phyloP scores from a whole-genome alignment of 176 grass and related monocot species.

The Saccharum spontaneum region DNA sequence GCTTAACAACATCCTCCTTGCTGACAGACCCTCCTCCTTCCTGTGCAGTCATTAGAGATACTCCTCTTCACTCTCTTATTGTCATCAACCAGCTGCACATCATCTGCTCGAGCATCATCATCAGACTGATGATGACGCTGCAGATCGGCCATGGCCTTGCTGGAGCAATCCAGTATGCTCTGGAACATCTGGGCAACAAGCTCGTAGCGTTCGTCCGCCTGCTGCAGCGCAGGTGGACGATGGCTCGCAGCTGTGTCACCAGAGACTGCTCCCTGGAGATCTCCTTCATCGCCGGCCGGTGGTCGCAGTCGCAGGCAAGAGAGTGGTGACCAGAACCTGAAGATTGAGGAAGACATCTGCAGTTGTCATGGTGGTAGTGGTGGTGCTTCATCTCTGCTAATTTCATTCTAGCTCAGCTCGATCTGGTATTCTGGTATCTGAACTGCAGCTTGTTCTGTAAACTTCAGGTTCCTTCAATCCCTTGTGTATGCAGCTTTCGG shows the following conservation, averaged over 20 bases:
- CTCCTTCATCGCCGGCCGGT: conserved; percentile 35
- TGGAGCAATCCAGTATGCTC: conserved; percentile 38
- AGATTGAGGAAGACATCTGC: too few relatives aligned
- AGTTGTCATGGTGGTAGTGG: not conserved
- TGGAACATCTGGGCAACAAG: conserved; percentile 38
- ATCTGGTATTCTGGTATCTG: not conserved
- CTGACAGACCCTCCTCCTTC: not conserved
- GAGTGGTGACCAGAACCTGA: too few relatives aligned
- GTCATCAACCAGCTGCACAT: not conserved
- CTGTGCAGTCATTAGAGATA: not conserved
- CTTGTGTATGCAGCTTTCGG: not conserved
- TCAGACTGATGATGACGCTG: not conserved
- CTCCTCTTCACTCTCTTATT: conserved; percentile 22
- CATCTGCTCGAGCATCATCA: not conserved
- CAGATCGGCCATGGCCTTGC: conserved; percentile 33
- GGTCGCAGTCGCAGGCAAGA: too few relatives aligned
- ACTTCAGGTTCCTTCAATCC: not conserved
- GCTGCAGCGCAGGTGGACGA: conserved; percentile 42
- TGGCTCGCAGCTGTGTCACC: conserved; percentile 43
- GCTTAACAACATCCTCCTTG: conserved; percentile 3
- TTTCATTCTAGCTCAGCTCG: conserved; percentile 3
- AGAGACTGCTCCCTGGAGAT: conserved; percentile 38
- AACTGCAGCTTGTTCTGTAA: not conserved
- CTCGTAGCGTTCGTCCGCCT: not conserved
- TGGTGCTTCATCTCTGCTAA: not conserved